Percentiles rank a stretch among this genome's conserved stretches.
Evolutionary conservation across 352 stramenopile genomes (phyloP).

Genomic region (Pythium utonaiense): DNA sequence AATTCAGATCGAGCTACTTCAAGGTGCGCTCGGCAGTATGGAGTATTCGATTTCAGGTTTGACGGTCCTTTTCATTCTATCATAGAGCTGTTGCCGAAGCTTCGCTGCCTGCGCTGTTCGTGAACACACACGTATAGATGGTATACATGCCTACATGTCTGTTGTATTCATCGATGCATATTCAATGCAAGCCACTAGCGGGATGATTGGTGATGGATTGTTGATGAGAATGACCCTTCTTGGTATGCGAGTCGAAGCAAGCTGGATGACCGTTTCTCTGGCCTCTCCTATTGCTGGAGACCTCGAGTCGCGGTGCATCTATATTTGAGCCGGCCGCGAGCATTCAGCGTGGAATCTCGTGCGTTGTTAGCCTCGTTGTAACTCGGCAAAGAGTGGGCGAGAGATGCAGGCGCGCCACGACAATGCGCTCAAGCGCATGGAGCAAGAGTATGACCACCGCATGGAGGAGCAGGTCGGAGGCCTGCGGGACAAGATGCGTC

Average conservation of each 20-base stretch:
- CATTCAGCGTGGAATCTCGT: background rate
- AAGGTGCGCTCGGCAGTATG: too few species aligned
- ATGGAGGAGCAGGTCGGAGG: slow-evolving; percentile 85
- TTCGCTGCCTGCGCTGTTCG: slow-evolving; percentile 24
- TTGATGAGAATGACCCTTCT: too few species aligned
- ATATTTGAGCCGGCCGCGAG: background rate
- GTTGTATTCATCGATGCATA: background rate
- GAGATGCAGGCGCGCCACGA: slow-evolving; percentile 60
- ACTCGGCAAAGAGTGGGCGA: background rate
- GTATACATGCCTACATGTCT: slow-evolving; percentile 6
- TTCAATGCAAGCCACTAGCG: background rate
- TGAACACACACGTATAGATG: slow-evolving; percentile 10
- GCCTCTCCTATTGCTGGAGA: background rate
- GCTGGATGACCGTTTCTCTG: background rate
- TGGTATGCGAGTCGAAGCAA: background rate
- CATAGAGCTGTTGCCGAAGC: slow-evolving; percentile 25
- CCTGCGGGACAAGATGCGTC: slow-evolving; percentile 81
- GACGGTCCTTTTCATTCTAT: too few species aligned
- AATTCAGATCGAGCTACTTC: slow-evolving; percentile 19
- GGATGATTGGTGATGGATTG: too few species aligned
- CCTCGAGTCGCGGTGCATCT: background rate
- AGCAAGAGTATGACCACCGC: slow-evolving; percentile 74
- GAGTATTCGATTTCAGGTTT: too few species aligned
- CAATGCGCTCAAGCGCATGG: slow-evolving; percentile 71
- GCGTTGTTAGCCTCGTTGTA: background rate